Evolutionary conservation across 306 rosid genomes (phyloP).

Genomic region (Styphnolobium japonicum): DNA sequence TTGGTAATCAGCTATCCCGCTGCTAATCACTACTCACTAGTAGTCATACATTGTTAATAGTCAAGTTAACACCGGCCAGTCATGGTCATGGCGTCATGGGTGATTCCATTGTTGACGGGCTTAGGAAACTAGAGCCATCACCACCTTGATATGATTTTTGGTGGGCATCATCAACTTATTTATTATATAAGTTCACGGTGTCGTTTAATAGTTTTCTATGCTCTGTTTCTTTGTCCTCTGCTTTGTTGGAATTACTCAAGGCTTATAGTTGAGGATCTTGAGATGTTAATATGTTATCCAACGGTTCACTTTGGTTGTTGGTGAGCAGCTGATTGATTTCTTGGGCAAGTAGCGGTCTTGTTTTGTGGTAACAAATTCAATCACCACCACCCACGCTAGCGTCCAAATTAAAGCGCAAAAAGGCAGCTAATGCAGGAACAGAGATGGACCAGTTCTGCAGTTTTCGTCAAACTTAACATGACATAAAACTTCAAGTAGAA

Average conservation of each 20-base stretch:
- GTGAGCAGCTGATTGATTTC: not conserved
- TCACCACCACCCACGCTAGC: not conserved
- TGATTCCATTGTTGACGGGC: constrained; percentile 4
- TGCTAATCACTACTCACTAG: not conserved
- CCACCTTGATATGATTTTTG: not conserved
- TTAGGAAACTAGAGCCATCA: not conserved
- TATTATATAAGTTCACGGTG: not conserved
- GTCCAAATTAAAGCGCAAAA: not conserved
- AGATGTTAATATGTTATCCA: constrained; percentile 5
- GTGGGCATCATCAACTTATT: not conserved
- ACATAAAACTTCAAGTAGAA: no score
- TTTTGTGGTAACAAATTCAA: not conserved
- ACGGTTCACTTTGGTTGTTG: not conserved
- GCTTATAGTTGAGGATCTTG: not conserved
- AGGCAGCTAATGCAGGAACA: not conserved
- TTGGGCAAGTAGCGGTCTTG: not conserved
- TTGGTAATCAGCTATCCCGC: not conserved
- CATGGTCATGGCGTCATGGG: constrained; percentile 6
- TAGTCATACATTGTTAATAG: not conserved
- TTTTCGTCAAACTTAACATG: not conserved
- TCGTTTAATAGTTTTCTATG: not conserved
- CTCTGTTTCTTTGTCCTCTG: not conserved
- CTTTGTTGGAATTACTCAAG: not conserved
- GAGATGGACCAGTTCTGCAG: not conserved
- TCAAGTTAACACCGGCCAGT: constrained; percentile 1